Conservation (phyloP, 306 rosid genomes). For the Betula pendula region DNA sequence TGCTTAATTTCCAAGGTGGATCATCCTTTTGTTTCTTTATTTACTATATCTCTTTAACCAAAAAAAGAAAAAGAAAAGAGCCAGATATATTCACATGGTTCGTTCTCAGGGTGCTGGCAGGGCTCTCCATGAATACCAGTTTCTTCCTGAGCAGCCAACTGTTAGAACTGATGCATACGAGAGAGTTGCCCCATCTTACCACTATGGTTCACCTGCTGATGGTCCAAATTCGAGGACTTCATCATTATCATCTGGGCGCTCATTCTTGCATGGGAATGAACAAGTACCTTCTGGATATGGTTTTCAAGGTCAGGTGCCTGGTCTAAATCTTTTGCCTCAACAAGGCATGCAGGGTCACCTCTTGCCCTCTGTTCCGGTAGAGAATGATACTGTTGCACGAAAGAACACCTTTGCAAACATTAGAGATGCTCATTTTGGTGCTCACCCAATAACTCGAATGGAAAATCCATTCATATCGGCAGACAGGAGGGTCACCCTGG, state of each 20-base stretch:
- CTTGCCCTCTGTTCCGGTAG: conserved; percentile 47
- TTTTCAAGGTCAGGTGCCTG: conserved; percentile 51
- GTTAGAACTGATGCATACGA: conserved; percentile 53
- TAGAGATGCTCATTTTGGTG: conserved; percentile 39
- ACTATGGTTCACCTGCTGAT: conserved; percentile 45
- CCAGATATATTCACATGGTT: conserved; percentile 18
- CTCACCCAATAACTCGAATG: conserved; percentile 45
- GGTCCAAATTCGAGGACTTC: conserved; percentile 42
- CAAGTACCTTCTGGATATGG: conserved; percentile 44
- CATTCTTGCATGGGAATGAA: conserved; percentile 46
- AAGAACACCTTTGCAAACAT: conserved; percentile 41
- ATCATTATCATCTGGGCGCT: conserved; percentile 33
- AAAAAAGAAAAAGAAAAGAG: neutral
- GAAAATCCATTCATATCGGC: conserved; percentile 43
- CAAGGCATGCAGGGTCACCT: conserved; percentile 47
- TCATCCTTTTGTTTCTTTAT: neutral
- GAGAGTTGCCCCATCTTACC: conserved; percentile 42
- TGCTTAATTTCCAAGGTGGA: neutral
- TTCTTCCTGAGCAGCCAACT: conserved; percentile 78
- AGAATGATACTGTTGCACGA: conserved; percentile 34
- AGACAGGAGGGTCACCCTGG: conserved; percentile 42
- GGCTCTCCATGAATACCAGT: conserved; percentile 73
- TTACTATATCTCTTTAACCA: neutral
- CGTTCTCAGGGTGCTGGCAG: conserved; percentile 52
- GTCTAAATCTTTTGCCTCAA: conserved; percentile 44